Percentiles rank a stretch among this genome's conserved stretches.
Conservation (phyloP, 331 rosid species). For the Stylosanthes scabra region DNA sequence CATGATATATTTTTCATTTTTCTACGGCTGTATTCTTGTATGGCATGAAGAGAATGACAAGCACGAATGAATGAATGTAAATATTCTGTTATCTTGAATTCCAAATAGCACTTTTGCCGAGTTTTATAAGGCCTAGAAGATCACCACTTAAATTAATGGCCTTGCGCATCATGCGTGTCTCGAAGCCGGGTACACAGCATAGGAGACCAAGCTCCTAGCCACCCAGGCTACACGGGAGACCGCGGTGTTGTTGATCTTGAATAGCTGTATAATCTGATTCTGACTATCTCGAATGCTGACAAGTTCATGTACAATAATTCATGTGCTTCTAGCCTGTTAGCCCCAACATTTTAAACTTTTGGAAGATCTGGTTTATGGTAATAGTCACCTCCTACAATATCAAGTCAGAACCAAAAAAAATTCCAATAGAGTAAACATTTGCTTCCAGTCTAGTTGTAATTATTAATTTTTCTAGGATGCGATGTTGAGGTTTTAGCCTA, state of each 20-base stretch:
- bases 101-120: no score
- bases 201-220: no score
- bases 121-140: no score
- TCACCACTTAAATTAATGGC: no score
- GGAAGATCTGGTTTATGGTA: no score
- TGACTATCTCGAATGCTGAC: not conserved
- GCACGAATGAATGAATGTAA: not conserved
- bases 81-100: not conserved
- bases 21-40: not conserved
- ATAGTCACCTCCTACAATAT: not conserved
- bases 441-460: not conserved
- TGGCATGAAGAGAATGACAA: not conserved
- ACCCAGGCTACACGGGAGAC: no score
- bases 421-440: not conserved
- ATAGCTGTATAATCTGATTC: conserved; percentile 4
- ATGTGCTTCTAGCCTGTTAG: no score
- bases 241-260: not conserved
- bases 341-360: no score
- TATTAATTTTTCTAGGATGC: not conserved
- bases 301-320: no score
- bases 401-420: not conserved
- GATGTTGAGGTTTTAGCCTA: conserved; percentile 9
- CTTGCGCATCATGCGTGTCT: no score
- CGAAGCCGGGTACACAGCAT: no score
- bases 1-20: conserved; percentile 2